Evolutionary conservation across 2,329 filamentous ascomycete genomes (phyloP).

Genomic region (Aureobasidium musti): DNA sequence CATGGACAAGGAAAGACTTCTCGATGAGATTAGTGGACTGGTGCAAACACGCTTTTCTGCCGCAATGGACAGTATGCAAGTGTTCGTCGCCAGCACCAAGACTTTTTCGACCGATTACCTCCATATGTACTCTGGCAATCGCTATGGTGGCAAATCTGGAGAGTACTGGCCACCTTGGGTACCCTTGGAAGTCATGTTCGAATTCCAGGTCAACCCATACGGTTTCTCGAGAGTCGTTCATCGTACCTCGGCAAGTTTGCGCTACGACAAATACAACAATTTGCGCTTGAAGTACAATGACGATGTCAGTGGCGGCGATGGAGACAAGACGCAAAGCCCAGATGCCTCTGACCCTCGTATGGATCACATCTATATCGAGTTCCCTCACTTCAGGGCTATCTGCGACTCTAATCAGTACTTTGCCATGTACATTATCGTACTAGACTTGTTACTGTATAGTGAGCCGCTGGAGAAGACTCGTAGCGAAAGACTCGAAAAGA

Average conservation of each 20-base stretch:
- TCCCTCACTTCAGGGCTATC: constrained; percentile 88
- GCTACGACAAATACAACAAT: constrained; percentile 98
- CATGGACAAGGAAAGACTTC: constrained; percentile 93
- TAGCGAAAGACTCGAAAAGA: constrained; percentile 92
- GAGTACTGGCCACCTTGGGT: constrained; percentile 98
- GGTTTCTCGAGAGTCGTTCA: constrained; percentile 98
- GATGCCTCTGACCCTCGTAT: constrained; percentile 66
- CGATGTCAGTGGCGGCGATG: constrained; percentile 71
- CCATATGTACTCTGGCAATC: constrained; percentile 91
- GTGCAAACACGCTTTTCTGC: constrained; percentile 93
- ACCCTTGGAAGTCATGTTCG: constrained; percentile 97
- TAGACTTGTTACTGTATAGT: constrained; percentile 93
- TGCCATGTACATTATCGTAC: constrained; percentile 94
- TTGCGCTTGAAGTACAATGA: constrained; percentile 96
- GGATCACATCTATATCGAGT: constrained; percentile 95
- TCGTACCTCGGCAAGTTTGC: constrained; percentile 89
- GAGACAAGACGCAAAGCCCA: constrained; percentile 44
- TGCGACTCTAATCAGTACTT: constrained; percentile 99
- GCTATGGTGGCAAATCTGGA: constrained; percentile 80
- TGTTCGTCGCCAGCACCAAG: constrained; percentile 95
- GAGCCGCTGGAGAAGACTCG: constrained; percentile 98
- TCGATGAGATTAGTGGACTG: constrained; percentile 88
- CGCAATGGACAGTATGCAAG: constrained; percentile 96
- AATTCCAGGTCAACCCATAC: constrained; percentile 89
- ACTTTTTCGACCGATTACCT: constrained; percentile 81